These are phyloP conservation scores for Kurtzmaniella quercitrusa DNA, from an alignment of 1,139 yeast species.

Conservation along the genomic window DNA sequence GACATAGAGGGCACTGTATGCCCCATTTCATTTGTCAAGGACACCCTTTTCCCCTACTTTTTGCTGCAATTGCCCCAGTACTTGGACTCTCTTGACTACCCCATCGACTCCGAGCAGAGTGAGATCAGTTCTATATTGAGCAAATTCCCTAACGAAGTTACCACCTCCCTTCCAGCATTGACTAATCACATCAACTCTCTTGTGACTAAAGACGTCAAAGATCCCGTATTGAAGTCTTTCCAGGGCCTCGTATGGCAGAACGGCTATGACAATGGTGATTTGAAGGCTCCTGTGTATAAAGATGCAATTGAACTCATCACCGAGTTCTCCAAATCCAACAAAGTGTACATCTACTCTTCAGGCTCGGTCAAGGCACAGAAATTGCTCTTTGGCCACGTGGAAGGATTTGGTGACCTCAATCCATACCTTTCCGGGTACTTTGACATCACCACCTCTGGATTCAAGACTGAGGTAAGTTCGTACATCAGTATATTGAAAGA, in stretches of 20 bases:
- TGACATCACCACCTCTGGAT: slow-evolving; percentile 83
- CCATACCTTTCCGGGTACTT: slow-evolving; percentile 59
- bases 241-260: slow-evolving; percentile 83
- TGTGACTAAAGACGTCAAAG: slow-evolving; percentile 70
- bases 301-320: slow-evolving; percentile 67
- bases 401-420: slow-evolving; percentile 47
- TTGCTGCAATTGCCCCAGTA: slow-evolving; percentile 25
- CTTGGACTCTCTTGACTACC: slow-evolving; percentile 27
- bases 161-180: slow-evolving; percentile 22
- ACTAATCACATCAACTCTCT: slow-evolving; percentile 47
- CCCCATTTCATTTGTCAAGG: slow-evolving; percentile 84
- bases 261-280: slow-evolving; percentile 72
- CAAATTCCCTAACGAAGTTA: slow-evolving; percentile 40
- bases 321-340: slow-evolving; percentile 22
- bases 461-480: slow-evolving; percentile 54
- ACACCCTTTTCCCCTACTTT: slow-evolving; percentile 54
- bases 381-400: slow-evolving; percentile 64
- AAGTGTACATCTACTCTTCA: slow-evolving; percentile 79
- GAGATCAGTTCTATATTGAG: slow-evolving; percentile 27
- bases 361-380: slow-evolving; percentile 88
- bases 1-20: slow-evolving; percentile 94
- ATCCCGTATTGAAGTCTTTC: slow-evolving; percentile 66
- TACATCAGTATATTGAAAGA: slow-evolving; percentile 52
- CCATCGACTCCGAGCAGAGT: slow-evolving; percentile 16
- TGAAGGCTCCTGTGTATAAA: slow-evolving; percentile 69